Conservation (phyloP, 2,329 filamentous ascomycete species). For the Xylariaceae sp. region DNA sequence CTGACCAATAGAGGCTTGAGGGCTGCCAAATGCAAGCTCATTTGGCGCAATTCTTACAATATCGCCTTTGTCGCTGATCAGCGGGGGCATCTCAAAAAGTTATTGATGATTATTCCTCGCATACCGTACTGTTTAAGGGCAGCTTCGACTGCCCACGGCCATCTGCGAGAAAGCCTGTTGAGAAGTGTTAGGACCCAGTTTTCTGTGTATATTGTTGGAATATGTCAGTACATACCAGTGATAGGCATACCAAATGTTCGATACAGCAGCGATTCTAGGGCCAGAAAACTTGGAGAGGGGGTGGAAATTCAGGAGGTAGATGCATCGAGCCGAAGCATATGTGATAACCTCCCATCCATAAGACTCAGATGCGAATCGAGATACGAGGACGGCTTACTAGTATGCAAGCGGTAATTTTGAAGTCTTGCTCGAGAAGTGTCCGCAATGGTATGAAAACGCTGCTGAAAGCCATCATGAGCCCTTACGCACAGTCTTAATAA, state of each 20-base stretch:
- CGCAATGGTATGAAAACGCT: no score
- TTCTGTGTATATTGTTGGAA: neutral
- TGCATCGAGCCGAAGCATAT: no score
- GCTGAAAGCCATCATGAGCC: no score
- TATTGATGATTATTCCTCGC: neutral
- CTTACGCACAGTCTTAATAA: no score
- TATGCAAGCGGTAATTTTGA: no score
- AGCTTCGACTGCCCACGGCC: constrained; percentile 7
- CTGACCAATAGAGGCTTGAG: constrained; percentile 7
- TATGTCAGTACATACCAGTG: constrained; percentile 4
- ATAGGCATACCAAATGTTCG: constrained; percentile 8
- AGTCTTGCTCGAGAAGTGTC: no score
- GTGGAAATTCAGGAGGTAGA: constrained; percentile 1
- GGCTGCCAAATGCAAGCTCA: constrained; percentile 4
- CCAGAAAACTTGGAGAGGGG: constrained; percentile 7
- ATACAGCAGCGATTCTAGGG: constrained; percentile 6
- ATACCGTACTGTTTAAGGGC: constrained; percentile 5
- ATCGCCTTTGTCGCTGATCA: constrained; percentile 1
- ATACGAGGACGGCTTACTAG: no score
- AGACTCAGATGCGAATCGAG: no score
- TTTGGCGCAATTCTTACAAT: constrained; percentile 11
- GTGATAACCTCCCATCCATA: no score
- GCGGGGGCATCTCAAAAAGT: neutral
- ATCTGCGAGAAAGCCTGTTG: constrained; percentile 3
- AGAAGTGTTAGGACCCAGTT: neutral